Evolutionary conservation across 805 yeast species (phyloP).

Genomic region (Suhomyces tanzawaensis): DNA sequence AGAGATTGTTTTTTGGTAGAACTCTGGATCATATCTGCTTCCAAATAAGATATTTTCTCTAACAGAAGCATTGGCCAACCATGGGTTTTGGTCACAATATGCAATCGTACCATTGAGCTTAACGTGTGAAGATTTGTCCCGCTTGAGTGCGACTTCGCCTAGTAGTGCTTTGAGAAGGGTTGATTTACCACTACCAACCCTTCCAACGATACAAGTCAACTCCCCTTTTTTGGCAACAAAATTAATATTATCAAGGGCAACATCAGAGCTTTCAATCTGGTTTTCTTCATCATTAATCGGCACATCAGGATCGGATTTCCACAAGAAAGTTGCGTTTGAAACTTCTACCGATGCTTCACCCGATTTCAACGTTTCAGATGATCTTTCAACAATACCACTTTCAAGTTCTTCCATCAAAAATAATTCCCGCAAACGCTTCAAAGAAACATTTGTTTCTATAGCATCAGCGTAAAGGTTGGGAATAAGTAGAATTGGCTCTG

Average conservation of each 20-base stretch:
- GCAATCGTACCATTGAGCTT: conserved; percentile 21
- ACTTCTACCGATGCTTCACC: conserved; percentile 41
- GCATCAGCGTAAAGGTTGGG: conserved; percentile 56
- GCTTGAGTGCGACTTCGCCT: conserved; percentile 16
- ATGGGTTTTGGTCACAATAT: conserved; percentile 25
- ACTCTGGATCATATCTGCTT: conserved; percentile 16
- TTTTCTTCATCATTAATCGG: conserved; percentile 10
- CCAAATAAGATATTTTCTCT: conserved; percentile 27
- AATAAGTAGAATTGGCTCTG: conserved; percentile 56
- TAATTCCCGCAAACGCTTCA: conserved; percentile 51
- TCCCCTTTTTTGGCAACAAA: conserved; percentile 23
- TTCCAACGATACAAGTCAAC: conserved; percentile 24
- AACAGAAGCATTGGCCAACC: conserved; percentile 23
- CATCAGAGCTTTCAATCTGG: conserved; percentile 8
- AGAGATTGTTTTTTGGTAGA: conserved; percentile 19
- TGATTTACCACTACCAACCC: conserved; percentile 26
- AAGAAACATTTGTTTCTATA: conserved; percentile 57
- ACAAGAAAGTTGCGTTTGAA: conserved; percentile 51
- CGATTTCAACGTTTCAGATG: conserved; percentile 11
- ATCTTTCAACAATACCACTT: conserved; percentile 20
- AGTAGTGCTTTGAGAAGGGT: conserved; percentile 22
- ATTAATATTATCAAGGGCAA: conserved; percentile 17
- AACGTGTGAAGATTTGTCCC: conserved; percentile 6
- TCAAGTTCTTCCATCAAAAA: conserved; percentile 37
- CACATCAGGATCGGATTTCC: conserved; percentile 30